Conservation (phyloP, 2,329 filamentous ascomycete species). For the Ascochyta lentis region DNA sequence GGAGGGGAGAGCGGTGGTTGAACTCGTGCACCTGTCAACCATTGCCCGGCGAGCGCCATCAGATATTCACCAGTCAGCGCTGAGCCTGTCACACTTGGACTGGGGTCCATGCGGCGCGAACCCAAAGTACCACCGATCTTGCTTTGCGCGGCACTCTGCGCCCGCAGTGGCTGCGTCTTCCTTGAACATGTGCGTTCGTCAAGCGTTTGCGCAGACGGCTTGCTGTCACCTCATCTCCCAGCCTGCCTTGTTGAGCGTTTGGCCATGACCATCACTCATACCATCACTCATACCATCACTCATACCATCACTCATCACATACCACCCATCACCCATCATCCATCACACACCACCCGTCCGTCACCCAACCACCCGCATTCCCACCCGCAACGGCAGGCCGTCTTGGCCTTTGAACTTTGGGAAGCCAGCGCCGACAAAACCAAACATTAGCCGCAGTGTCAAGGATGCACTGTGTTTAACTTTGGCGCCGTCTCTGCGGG, state of each 20-base stretch:
- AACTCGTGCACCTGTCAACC: constrained; percentile 31
- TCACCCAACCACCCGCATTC: constrained; percentile 9
- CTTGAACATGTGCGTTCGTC: constrained; percentile 7
- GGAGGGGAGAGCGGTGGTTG: constrained; percentile 29
- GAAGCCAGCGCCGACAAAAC: constrained; percentile 4
- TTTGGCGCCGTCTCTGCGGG: constrained; percentile 16
- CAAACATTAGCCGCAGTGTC: constrained; percentile 10
- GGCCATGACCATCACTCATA: background rate
- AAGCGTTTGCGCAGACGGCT: constrained; percentile 1
- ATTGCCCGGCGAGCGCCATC: constrained; percentile 29
- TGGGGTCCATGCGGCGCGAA: constrained; percentile 13
- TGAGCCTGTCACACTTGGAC: constrained; percentile 12
- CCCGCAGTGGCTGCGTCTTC: constrained; percentile 3
- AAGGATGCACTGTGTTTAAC: constrained; percentile 7
- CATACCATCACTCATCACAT: too few species aligned
- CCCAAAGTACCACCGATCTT: constrained; percentile 5
- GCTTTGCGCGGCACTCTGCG: constrained; percentile 1
- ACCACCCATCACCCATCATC: too few species aligned
- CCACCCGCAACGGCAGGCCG: constrained; percentile 3
- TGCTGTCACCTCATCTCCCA: constrained; percentile 4
- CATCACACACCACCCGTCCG: background rate
- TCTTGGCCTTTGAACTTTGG: background rate
- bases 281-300: too few species aligned
- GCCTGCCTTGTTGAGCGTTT: background rate
- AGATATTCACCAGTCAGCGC: constrained; percentile 33